Evolutionary conservation across 371 early-diverging fungal species (phyloP).

Genomic region (Umbelopsis sp.): DNA sequence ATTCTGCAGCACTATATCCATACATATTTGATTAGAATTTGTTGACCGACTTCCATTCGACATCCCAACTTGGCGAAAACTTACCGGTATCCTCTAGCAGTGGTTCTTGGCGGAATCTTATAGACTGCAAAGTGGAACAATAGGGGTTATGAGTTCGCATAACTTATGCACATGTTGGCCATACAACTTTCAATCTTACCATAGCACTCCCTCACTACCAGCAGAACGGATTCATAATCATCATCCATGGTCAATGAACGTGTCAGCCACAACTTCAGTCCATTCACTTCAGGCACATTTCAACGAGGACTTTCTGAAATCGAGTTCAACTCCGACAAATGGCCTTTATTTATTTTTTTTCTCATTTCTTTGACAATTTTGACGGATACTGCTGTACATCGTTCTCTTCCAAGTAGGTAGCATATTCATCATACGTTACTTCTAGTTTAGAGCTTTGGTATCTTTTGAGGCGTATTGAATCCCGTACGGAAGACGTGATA

Average conservation of each 20-base stretch:
- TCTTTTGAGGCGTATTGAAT: constrained; percentile 70
- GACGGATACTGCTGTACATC: background rate
- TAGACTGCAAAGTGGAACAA: constrained; percentile 53
- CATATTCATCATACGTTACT: constrained; percentile 70
- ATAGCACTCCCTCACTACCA: constrained; percentile 82
- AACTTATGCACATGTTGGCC: background rate
- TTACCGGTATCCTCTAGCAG: constrained; percentile 77
- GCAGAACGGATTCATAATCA: constrained; percentile 80
- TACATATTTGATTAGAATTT: background rate
- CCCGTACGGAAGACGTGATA: constrained; percentile 61
- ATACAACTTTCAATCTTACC: constrained; percentile 43
- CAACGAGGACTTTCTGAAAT: background rate
- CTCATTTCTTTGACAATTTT: constrained; percentile 8
- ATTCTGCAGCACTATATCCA: constrained; percentile 75
- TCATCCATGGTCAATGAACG: constrained; percentile 44
- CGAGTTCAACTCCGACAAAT: background rate
- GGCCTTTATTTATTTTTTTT: background rate
- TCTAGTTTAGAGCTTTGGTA: constrained; percentile 79
- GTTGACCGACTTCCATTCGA: background rate
- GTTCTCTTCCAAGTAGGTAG: constrained; percentile 11
- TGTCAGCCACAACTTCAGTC: background rate
- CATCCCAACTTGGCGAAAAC: constrained; percentile 3
- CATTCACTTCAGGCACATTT: background rate
- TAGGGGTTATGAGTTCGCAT: background rate
- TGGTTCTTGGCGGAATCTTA: constrained; percentile 78